These are phyloP conservation scores for Trichocladium antarcticum DNA, from an alignment of 495 filamentous ascomycete species.

Conservation along the genomic window DNA sequence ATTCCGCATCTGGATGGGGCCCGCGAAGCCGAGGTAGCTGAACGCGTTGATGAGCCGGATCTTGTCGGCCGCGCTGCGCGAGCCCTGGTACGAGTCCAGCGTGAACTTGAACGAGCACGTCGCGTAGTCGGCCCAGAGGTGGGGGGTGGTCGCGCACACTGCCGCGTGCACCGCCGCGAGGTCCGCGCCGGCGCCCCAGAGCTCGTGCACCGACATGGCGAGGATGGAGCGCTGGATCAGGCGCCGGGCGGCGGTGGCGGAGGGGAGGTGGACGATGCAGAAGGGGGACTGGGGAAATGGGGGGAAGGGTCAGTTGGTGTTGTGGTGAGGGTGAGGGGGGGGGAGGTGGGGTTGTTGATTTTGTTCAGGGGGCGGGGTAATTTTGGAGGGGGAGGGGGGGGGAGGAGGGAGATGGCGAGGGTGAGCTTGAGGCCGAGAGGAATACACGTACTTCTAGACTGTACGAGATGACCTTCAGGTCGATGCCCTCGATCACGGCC, in stretches of 20 bases:
- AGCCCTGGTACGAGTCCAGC: constrained; percentile 65
- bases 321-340: neutral
- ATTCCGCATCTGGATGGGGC: constrained; percentile 59
- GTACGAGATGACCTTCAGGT: constrained; percentile 63
- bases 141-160: constrained; percentile 45
- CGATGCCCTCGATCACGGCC: constrained; percentile 54
- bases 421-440: neutral
- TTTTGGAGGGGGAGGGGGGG: constrained; percentile 3
- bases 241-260: constrained; percentile 50
- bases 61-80: constrained; percentile 48
- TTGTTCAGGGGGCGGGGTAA: constrained; percentile 1
- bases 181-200: constrained; percentile 66
- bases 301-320: constrained; percentile 1
- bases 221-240: constrained; percentile 70
- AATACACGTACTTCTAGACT: constrained; percentile 49
- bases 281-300: constrained; percentile 60
- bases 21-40: constrained; percentile 61
- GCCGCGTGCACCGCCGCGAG: constrained; percentile 59
- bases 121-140: constrained; percentile 53
- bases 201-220: constrained; percentile 67
- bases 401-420: neutral
- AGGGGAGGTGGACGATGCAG: constrained; percentile 60
- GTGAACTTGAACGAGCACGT: constrained; percentile 65
- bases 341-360: constrained; percentile 8
- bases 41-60: constrained; percentile 68